These are phyloP conservation scores for Lenzites betulinus DNA, from an alignment of 768 basidiomycete species.

Conservation along the genomic window DNA sequence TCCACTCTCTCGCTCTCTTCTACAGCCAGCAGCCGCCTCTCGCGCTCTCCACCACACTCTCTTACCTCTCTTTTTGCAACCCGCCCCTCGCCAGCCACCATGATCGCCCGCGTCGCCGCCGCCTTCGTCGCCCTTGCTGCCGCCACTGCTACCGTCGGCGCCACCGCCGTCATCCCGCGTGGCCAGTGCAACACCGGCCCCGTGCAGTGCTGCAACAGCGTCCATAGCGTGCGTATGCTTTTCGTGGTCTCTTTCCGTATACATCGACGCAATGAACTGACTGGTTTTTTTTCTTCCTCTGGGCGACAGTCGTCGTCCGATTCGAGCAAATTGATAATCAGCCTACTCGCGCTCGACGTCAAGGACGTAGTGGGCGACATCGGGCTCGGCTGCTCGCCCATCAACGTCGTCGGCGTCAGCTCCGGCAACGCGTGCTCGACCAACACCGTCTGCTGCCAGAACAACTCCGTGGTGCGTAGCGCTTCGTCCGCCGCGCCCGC, in stretches of 20 bases:
- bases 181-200: slow-evolving; percentile 13
- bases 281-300: too few species aligned
- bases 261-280: not conserved
- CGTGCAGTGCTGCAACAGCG: slow-evolving; percentile 15
- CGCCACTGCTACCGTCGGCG: slow-evolving; percentile 3
- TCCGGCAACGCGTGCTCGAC: slow-evolving; percentile 11
- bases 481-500: slow-evolving; percentile 3
- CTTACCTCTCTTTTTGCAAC: slow-evolving; percentile 5
- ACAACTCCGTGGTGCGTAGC: slow-evolving; percentile 24
- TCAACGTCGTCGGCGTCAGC: slow-evolving; percentile 22
- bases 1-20: slow-evolving; percentile 1
- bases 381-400: slow-evolving; percentile 28
- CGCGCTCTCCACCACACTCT: not conserved
- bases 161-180: slow-evolving; percentile 1
- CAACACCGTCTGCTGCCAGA: slow-evolving; percentile 26
- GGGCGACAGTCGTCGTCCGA: too few species aligned
- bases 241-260: not conserved
- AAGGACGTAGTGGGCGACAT: slow-evolving; percentile 18
- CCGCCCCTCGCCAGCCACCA: too few species aligned
- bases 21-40: not conserved
- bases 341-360: slow-evolving; percentile 23
- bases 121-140: not conserved
- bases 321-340: too few species aligned
- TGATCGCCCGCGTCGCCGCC: slow-evolving; percentile 4
- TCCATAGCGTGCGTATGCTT: too few species aligned